Percentiles rank a stretch among this genome's conserved stretches.
Evolutionary conservation across 2,329 filamentous ascomycete species (phyloP).

Genomic region (Aspergillus sp.): DNA sequence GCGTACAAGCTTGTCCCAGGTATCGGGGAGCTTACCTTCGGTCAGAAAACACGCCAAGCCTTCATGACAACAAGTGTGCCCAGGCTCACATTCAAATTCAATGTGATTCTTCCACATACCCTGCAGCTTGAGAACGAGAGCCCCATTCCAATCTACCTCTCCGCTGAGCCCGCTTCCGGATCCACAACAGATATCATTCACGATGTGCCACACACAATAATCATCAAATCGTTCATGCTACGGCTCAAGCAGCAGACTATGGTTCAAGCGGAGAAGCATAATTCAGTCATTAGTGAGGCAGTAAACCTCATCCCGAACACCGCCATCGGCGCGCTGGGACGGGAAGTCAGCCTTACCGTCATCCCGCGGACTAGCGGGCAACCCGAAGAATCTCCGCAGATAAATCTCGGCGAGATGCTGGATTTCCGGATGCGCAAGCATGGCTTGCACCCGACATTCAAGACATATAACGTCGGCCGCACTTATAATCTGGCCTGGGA

Average conservation of each 20-base stretch:
- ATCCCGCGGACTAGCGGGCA: neutral
- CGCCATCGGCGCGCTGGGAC: neutral
- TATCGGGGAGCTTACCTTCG: neutral
- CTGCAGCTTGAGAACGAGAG: slow-evolving; percentile 6
- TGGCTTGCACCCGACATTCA: neutral
- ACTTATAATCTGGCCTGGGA: slow-evolving; percentile 2
- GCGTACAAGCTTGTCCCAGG: slow-evolving; percentile 8
- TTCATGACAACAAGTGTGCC: slow-evolving; percentile 4
- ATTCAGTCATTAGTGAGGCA: neutral
- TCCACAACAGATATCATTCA: slow-evolving; percentile 4
- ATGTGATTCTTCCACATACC: neutral
- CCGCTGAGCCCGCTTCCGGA: neutral
- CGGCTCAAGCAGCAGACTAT: neutral
- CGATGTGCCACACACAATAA: neutral
- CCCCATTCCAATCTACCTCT: neutral
- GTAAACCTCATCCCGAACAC: neutral
- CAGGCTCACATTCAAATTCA: neutral
- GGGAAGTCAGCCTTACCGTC: neutral
- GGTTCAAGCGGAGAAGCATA: neutral
- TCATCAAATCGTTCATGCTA: slow-evolving; percentile 1
- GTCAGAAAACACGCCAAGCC: slow-evolving; percentile 4
- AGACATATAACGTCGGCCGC: slow-evolving; percentile 9
- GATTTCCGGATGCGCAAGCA: neutral
- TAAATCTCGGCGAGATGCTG: slow-evolving; percentile 4
- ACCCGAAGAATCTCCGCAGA: neutral